Conservation (phyloP, 202 grass and related monocot species). For the Brachypodium distachyon region DNA sequence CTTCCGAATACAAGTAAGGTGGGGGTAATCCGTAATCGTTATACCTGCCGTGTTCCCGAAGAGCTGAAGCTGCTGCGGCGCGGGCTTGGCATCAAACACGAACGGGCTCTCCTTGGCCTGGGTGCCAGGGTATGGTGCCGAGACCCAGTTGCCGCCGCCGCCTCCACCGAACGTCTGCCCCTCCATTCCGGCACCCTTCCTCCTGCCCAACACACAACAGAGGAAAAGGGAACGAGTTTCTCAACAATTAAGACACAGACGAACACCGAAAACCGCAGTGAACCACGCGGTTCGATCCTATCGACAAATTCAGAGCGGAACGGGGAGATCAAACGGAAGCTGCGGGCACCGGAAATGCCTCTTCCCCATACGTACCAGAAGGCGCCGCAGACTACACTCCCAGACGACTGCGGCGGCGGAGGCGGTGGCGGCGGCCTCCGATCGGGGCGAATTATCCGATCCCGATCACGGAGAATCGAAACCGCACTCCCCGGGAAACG, state of each 20-base stretch:
- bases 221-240: too few relatives aligned
- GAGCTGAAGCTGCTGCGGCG: constrained; percentile 30
- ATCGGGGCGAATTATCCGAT: neutral
- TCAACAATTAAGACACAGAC: neutral
- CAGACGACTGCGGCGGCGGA: neutral
- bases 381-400: neutral
- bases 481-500: too few relatives aligned
- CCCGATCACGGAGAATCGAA: neutral
- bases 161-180: constrained; percentile 6
- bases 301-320: neutral
- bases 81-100: neutral
- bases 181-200: constrained; percentile 15
- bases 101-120: neutral
- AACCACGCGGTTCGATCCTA: neutral
- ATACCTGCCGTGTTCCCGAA: constrained; percentile 5
- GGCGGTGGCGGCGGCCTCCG: neutral
- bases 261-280: neutral
- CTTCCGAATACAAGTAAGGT: neutral
- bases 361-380: neutral
- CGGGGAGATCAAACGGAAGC: neutral
- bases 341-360: neutral
- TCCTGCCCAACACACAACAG: neutral
- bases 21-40: neutral
- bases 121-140: neutral
- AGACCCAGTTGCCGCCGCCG: neutral